phyloP scores from a whole-genome alignment of 2,329 filamentous ascomycete genomes.

The Salinomyces thailandicus region DNA sequence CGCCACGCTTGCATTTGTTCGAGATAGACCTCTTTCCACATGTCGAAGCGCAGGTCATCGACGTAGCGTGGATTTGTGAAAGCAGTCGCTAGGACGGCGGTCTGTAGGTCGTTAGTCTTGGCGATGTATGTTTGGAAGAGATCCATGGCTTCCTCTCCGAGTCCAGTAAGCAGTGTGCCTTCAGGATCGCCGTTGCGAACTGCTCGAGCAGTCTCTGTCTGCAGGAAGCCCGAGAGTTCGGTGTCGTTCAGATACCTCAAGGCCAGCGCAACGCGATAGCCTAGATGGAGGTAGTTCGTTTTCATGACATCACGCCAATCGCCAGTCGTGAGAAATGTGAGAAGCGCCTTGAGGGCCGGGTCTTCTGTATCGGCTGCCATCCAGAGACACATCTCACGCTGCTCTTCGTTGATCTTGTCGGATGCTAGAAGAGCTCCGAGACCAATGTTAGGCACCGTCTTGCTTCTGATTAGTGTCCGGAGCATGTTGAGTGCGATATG shows the following conservation, averaged over 20 bases:
- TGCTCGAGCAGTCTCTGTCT: slow-evolving; percentile 47
- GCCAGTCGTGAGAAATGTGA: slow-evolving; percentile 64
- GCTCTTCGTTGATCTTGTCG: slow-evolving; percentile 44
- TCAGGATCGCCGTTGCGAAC: slow-evolving; percentile 61
- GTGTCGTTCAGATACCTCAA: slow-evolving; percentile 57
- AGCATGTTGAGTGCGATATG: slow-evolving; percentile 60
- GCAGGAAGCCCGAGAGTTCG: slow-evolving; percentile 34
- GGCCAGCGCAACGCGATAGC: slow-evolving; percentile 64
- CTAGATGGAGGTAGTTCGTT: slow-evolving; percentile 61
- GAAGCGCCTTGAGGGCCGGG: slow-evolving; percentile 69
- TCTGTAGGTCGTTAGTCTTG: slow-evolving; percentile 68
- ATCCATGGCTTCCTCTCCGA: slow-evolving; percentile 61
- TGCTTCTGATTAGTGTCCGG: slow-evolving; percentile 55
- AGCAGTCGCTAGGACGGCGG: slow-evolving; percentile 62
- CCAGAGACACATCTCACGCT: slow-evolving; percentile 51
- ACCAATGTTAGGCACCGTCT: slow-evolving; percentile 49
- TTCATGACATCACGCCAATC: slow-evolving; percentile 66
- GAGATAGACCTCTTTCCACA: slow-evolving; percentile 68
- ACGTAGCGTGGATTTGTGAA: slow-evolving; percentile 67
- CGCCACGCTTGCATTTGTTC: slow-evolving; percentile 60
- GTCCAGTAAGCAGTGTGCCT: slow-evolving; percentile 66
- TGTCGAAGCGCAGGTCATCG: slow-evolving; percentile 61
- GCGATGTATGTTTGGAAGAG: slow-evolving; percentile 66
- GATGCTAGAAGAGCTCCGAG: slow-evolving; percentile 39
- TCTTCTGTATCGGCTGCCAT: slow-evolving; percentile 58